These are phyloP conservation scores for Prunus mongolica DNA, from an alignment of 306 rosid genomes.

Conservation along the genomic window DNA sequence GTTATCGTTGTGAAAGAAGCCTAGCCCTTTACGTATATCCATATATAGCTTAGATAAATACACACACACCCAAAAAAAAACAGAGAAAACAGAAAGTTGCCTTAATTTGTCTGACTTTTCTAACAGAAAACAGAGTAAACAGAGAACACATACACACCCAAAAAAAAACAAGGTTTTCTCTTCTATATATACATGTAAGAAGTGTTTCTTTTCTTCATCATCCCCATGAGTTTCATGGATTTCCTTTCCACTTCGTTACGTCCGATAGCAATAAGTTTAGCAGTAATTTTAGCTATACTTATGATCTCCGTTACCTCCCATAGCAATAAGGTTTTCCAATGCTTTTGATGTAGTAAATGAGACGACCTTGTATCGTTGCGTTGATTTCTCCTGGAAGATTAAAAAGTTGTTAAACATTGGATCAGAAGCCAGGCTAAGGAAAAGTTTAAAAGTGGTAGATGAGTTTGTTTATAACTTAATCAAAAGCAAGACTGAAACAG, in stretches of 20 bases:
- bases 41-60: too few species aligned
- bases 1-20: too few species aligned
- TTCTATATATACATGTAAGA: not conserved
- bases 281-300: not conserved
- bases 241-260: not conserved
- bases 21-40: too few species aligned
- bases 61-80: too few species aligned
- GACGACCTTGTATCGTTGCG: constrained; percentile 13
- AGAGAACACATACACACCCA: too few species aligned
- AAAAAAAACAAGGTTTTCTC: too few species aligned
- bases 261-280: not conserved
- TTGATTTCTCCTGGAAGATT: constrained; percentile 25
- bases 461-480: too few species aligned
- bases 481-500: not conserved
- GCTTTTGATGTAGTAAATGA: constrained; percentile 29
- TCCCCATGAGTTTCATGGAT: not conserved
- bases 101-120: too few species aligned
- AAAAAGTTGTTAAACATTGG: constrained; percentile 17
- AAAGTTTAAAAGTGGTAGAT: constrained; percentile 14
- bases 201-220: not conserved
- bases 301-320: not conserved
- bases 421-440: constrained; percentile 25
- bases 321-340: constrained; percentile 3
- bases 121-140: too few species aligned
- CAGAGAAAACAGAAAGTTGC: too few species aligned